Conservation (phyloP, 306 rosid species). For the Abrus pulchellus region DNA sequence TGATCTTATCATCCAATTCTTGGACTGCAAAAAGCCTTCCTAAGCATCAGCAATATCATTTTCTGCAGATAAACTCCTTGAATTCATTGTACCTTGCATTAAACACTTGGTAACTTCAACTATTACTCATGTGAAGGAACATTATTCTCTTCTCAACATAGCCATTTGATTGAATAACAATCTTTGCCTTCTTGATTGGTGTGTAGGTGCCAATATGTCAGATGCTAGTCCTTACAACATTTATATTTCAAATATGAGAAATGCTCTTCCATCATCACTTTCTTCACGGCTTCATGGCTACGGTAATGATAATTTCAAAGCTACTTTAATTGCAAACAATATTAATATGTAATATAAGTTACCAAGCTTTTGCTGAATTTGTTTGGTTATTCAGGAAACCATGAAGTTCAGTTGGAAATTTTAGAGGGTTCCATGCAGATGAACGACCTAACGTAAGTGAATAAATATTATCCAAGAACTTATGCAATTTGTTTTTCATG, state of each 20-base stretch:
- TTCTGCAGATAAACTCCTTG: not conserved
- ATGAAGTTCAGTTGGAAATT: conserved; percentile 50
- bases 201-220: conserved; percentile 38
- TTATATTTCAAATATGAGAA: conserved; percentile 53
- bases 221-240: conserved; percentile 26
- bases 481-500: not conserved
- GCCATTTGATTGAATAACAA: conserved; percentile 18
- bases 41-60: conserved; percentile 12
- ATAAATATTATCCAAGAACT: not conserved
- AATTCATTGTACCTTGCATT: not conserved
- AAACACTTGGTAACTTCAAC: not conserved
- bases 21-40: conserved; percentile 10
- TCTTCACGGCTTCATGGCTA: conserved; percentile 48
- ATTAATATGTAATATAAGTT: not conserved
- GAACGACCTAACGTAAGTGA: conserved; percentile 57
- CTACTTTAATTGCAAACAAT: not conserved
- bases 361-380: not conserved
- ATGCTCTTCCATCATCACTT: conserved; percentile 55
- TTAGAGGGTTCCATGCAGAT: conserved; percentile 51
- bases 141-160: not conserved
- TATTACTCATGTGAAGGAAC: not conserved
- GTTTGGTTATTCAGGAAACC: conserved; percentile 51
- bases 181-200: not conserved
- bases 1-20: not conserved
- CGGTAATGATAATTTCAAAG: conserved; percentile 50